phyloP scores from a whole-genome alignment of 1,284 basidiomycete species.

The Ustilago trichophora region DNA sequence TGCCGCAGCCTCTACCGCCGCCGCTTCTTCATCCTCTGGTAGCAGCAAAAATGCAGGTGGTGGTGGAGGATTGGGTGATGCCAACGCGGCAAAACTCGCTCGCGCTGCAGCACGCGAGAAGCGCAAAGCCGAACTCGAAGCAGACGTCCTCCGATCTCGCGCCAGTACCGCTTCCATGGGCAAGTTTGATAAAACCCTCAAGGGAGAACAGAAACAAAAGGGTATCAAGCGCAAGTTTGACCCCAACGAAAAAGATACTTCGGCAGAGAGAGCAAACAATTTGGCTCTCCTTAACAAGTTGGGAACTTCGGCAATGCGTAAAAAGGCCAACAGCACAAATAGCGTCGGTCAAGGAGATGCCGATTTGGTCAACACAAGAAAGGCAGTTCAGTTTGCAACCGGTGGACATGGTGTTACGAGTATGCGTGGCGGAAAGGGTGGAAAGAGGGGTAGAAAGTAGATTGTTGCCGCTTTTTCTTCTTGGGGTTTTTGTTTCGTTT shows the following conservation, averaged over 20 bases:
- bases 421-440: conserved; percentile 37
- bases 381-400: conserved; percentile 59
- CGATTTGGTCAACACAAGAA: conserved; percentile 54
- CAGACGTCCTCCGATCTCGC: conserved; percentile 80
- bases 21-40: not conserved
- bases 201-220: conserved; percentile 80
- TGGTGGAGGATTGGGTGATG: conserved; percentile 23
- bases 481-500: too few species aligned
- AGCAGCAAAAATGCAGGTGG: not conserved
- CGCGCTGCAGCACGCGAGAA: conserved; percentile 68
- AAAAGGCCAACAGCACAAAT: conserved; percentile 15
- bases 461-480: not conserved
- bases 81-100: conserved; percentile 49
- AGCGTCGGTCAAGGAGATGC: conserved; percentile 68
- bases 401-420: conserved; percentile 49
- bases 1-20: conserved; percentile 16
- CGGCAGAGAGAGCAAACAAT: conserved; percentile 77
- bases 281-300: conserved; percentile 80
- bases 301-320: conserved; percentile 67
- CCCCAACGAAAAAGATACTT: conserved; percentile 76
- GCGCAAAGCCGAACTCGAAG: conserved; percentile 80
- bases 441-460: conserved; percentile 31
- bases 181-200: conserved; percentile 81
- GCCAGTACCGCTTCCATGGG: conserved; percentile 92
- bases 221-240: conserved; percentile 95